A percentile compares a stretch with the other conserved stretches of the same genome.
Evolutionary conservation across 768 basidiomycete genomes (phyloP).

Genomic region (Tricholoma sp.): DNA sequence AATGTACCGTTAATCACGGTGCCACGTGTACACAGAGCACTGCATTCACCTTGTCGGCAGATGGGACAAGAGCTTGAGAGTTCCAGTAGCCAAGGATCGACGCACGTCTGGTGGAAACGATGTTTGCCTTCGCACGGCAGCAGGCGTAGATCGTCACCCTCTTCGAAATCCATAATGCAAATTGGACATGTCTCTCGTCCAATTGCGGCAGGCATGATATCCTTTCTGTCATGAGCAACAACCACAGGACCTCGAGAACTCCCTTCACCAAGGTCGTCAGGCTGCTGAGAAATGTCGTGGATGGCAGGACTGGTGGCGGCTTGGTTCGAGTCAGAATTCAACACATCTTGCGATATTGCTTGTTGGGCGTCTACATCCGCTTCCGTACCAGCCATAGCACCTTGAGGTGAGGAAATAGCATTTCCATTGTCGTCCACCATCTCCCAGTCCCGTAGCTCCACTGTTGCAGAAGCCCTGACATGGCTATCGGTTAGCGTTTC

Average conservation of each 20-base stretch:
- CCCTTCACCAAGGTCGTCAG: conserved; percentile 16
- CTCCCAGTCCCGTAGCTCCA: conserved; percentile 11
- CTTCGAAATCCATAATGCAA: conserved; percentile 91
- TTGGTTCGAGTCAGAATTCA: background rate
- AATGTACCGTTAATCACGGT: background rate
- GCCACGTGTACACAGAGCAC: background rate
- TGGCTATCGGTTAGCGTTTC: conserved; percentile 15
- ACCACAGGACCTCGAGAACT: conserved; percentile 11
- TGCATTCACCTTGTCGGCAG: conserved; percentile 72
- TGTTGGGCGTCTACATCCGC: background rate
- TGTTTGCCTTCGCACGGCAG: conserved; percentile 91
- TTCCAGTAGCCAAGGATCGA: conserved; percentile 91
- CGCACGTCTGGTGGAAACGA: conserved; percentile 84
- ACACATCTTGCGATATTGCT: background rate
- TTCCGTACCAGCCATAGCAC: background rate
- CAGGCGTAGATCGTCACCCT: conserved; percentile 87
- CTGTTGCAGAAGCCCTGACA: conserved; percentile 7
- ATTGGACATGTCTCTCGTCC: conserved; percentile 90
- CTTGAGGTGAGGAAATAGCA: background rate
- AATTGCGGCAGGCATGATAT: conserved; percentile 58
- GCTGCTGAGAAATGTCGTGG: background rate
- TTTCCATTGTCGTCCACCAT: conserved; percentile 2
- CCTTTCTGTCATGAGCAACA: conserved; percentile 20
- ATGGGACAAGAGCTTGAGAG: conserved; percentile 89
- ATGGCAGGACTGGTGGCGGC: background rate